These are phyloP conservation scores for Populus hybrid DNA, from an alignment of 441 rosid genomes.

Conservation along the genomic window DNA sequence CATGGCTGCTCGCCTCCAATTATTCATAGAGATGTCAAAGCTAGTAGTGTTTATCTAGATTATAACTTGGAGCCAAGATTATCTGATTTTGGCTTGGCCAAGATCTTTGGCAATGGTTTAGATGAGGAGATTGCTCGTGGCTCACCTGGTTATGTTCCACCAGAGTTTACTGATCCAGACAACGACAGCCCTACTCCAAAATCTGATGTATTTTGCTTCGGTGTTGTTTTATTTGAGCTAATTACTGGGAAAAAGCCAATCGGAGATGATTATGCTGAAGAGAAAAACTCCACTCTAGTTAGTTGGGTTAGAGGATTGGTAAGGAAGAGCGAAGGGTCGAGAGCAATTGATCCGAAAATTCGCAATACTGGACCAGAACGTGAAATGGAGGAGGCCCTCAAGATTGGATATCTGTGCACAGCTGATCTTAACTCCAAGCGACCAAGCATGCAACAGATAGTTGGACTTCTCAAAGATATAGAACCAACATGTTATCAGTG, in stretches of 20 bases:
- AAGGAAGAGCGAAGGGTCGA: conserved; percentile 54
- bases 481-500: conserved; percentile 53
- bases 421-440: conserved; percentile 81
- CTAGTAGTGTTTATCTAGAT: conserved; percentile 77
- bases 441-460: conserved; percentile 95
- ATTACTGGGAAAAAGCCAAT: conserved; percentile 74
- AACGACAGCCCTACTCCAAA: conserved; percentile 62
- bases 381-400: conserved; percentile 82
- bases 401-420: conserved; percentile 89
- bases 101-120: conserved; percentile 75
- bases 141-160: conserved; percentile 86
- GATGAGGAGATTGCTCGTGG: conserved; percentile 67
- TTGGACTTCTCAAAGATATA: conserved; percentile 90
- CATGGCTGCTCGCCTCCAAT: no score
- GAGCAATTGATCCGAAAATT: conserved; percentile 72
- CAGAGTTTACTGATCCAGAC: conserved; percentile 64
- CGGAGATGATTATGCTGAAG: conserved; percentile 69
- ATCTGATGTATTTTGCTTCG: conserved; percentile 88
- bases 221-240: conserved; percentile 79
- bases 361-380: conserved; percentile 53
- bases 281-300: conserved; percentile 50
- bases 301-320: conserved; percentile 77
- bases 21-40: no score
- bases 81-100: conserved; percentile 84
- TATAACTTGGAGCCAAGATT: conserved; percentile 76